Percentiles rank a stretch among this genome's conserved stretches.
Evolutionary conservation across 306 rosid species (phyloP).

Genomic region (Gastrolobium bilobum): DNA sequence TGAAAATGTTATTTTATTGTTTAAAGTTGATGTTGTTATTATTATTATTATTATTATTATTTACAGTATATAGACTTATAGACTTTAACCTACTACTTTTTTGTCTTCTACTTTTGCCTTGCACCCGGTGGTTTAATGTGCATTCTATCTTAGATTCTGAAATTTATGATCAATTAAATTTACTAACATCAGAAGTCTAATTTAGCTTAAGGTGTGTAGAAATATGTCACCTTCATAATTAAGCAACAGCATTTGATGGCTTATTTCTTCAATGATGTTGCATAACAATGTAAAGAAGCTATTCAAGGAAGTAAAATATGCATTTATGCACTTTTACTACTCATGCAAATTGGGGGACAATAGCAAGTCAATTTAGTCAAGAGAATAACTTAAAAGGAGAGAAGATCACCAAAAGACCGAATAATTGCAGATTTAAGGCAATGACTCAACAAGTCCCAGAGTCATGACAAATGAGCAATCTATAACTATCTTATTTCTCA

Average conservation of each 20-base stretch:
- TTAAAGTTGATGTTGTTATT: too few species aligned
- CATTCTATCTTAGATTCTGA: conserved; percentile 35
- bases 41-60: background rate
- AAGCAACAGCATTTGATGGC: conserved; percentile 15
- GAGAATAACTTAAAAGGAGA: conserved; percentile 31
- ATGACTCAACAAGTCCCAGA: background rate
- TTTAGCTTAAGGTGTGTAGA: conserved; percentile 18
- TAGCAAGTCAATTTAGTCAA: background rate
- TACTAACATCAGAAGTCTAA: conserved; percentile 14
- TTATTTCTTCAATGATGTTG: conserved; percentile 17
- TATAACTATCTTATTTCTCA: conserved; percentile 4
- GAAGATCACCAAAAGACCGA: conserved; percentile 27
- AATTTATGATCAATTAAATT: conserved; percentile 25
- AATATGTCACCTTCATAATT: conserved; percentile 22
- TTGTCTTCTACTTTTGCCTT: background rate
- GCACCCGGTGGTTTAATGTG: conserved; percentile 7
- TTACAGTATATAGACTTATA: conserved; percentile 1
- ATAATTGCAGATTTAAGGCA: conserved; percentile 9
- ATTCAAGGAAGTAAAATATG: conserved; percentile 33
- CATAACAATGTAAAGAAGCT: background rate
- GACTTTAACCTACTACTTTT: background rate
- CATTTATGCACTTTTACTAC: conserved; percentile 1
- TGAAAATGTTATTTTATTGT: background rate
- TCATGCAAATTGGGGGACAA: conserved; percentile 13
- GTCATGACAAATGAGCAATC: conserved; percentile 8